Conservation (phyloP, 2,329 filamentous ascomycete genomes). For the Colletotrichum somersetense region DNA sequence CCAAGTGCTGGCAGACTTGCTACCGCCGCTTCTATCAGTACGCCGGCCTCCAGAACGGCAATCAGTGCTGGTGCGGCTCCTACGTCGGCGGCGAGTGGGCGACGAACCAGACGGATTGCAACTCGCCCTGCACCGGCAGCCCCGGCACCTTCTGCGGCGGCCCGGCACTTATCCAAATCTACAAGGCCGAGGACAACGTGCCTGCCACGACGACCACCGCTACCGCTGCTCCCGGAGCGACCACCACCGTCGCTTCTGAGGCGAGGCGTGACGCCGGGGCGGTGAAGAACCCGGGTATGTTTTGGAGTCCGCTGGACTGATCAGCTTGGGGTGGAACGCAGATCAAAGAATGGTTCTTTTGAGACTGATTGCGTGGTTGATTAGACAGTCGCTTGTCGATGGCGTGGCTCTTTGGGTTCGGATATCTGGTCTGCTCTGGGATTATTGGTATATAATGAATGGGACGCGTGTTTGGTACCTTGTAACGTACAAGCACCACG, state of each 20-base stretch:
- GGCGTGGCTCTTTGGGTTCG: neutral
- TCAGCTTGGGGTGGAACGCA: neutral
- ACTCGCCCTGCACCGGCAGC: constrained; percentile 1
- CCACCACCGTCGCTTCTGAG: neutral
- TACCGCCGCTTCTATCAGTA: neutral
- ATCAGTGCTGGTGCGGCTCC: constrained; percentile 9
- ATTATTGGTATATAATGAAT: neutral
- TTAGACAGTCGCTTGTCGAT: neutral
- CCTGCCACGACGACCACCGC: neutral
- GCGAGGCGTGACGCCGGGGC: neutral
- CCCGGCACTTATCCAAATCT: neutral
- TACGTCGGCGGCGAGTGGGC: constrained; percentile 6
- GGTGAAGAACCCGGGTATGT: constrained; percentile 2
- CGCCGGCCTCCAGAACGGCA: neutral
- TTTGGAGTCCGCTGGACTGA: neutral
- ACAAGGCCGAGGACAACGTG: neutral
- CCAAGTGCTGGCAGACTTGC: neutral
- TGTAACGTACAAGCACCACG: too few relatives aligned
- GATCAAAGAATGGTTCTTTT: neutral
- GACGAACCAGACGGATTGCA: constrained; percentile 7
- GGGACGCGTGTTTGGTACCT: neutral
- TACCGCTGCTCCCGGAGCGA: neutral
- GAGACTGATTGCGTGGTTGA: neutral
- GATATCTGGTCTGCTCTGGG: neutral
- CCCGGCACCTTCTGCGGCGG: constrained; percentile 3